Conservation (phyloP, 306 rosid species). For the Prunus padus region DNA sequence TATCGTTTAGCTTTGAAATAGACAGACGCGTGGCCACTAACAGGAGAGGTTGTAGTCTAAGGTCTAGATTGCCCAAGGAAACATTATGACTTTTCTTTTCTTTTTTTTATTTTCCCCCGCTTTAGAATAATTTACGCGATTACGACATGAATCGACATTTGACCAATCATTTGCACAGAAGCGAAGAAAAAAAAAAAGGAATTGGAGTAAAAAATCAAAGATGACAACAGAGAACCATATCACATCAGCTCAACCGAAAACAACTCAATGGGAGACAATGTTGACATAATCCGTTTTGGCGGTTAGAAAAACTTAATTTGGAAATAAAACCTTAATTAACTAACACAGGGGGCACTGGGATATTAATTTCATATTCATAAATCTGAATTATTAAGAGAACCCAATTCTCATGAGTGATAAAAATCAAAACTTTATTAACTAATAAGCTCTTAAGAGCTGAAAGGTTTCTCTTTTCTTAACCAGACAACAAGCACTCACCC, state of each 20-base stretch:
- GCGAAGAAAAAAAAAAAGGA: conserved; percentile 18
- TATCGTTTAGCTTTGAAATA: conserved; percentile 41
- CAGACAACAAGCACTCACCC: not conserved
- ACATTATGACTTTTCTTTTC: conserved; percentile 23
- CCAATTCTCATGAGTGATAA: not conserved
- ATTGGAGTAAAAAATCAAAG: conserved; percentile 34
- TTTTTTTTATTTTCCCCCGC: conserved; percentile 13
- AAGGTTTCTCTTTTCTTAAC: not conserved
- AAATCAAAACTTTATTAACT: not conserved
- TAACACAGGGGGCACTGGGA: not conserved
- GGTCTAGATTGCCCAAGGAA: conserved; percentile 18
- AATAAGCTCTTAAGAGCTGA: not conserved
- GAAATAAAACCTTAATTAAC: not conserved
- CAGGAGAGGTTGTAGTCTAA: conserved; percentile 2
- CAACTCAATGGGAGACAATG: conserved; percentile 34
- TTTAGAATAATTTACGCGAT: conserved; percentile 35
- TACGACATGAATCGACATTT: conserved; percentile 36
- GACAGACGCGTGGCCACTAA: conserved; percentile 24
- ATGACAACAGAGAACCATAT: conserved; percentile 47
- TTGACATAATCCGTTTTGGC: conserved; percentile 28
- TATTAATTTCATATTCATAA: not conserved
- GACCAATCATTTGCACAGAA: conserved; percentile 20
- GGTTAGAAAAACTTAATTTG: conserved; percentile 36
- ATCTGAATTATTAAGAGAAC: not conserved
- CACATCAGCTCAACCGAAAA: conserved; percentile 62